phyloP scores from a whole-genome alignment of 768 basidiomycete species.

The Hericium coralloides region DNA sequence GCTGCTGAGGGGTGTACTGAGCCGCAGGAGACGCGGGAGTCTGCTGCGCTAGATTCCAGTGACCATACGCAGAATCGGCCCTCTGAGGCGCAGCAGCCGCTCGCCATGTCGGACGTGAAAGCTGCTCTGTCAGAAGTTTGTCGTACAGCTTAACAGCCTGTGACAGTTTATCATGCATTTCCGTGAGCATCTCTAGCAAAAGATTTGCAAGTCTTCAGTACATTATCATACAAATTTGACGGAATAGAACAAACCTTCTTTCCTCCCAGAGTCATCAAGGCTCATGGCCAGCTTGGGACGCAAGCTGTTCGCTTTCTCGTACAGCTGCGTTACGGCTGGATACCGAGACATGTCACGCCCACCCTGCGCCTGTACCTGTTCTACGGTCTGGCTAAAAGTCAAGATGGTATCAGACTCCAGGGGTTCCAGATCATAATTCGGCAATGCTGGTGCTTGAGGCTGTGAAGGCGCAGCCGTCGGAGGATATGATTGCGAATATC shows the following conservation, averaged over 20 bases:
- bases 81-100: conserved; percentile 1
- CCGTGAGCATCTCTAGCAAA: conserved; percentile 65
- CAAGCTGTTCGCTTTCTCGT: conserved; percentile 70
- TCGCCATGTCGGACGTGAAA: conserved; percentile 52
- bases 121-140: conserved; percentile 74
- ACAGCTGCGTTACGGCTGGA: conserved; percentile 77
- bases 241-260: conserved; percentile 56
- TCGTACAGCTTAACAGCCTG: conserved; percentile 92
- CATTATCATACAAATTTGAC: not conserved
- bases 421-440: conserved; percentile 74
- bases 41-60: not conserved
- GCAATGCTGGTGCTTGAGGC: conserved; percentile 44
- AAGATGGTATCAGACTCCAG: conserved; percentile 80
- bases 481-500: conserved; percentile 38
- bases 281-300: conserved; percentile 78
- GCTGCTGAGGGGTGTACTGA: not conserved
- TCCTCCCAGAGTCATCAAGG: conserved; percentile 75
- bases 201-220: not conserved
- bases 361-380: conserved; percentile 72
- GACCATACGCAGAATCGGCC: conserved; percentile 1
- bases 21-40: not conserved
- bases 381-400: conserved; percentile 86
- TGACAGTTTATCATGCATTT: conserved; percentile 93
- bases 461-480: conserved; percentile 30
- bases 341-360: conserved; percentile 72